phyloP scores from a whole-genome alignment of 495 filamentous ascomycete species.

The Daldinia caldariorum region DNA sequence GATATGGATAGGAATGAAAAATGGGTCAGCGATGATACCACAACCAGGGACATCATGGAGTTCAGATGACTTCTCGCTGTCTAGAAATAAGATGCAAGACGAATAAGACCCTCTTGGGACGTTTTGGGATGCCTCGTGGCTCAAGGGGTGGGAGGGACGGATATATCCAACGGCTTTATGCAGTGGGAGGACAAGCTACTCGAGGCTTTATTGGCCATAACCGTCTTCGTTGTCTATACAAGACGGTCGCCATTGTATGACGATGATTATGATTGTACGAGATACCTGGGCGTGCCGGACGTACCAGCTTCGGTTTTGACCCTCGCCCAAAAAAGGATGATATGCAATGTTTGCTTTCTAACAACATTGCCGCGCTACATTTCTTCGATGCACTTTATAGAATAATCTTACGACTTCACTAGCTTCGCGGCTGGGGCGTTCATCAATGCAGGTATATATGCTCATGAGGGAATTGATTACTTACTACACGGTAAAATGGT shows the following conservation, averaged over 20 bases:
- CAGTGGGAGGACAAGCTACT: conserved; percentile 4
- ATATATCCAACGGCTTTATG: conserved; percentile 5
- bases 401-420: conserved; percentile 5
- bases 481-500: background rate
- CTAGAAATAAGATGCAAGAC: conserved; percentile 2
- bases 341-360: conserved; percentile 16
- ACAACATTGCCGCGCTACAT: background rate
- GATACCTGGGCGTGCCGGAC: conserved; percentile 7
- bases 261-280: conserved; percentile 23
- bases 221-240: background rate
- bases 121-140: background rate
- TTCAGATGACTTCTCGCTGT: conserved; percentile 1
- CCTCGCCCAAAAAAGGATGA: conserved; percentile 22
- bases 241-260: conserved; percentile 8
- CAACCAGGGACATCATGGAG: background rate
- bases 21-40: background rate
- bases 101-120: conserved; percentile 4
- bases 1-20: conserved; percentile 24
- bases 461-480: background rate
- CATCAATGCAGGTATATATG: background rate
- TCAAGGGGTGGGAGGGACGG: background rate
- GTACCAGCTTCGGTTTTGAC: conserved; percentile 9
- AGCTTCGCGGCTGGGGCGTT: conserved; percentile 11
- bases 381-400: conserved; percentile 3
- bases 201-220: background rate